These are phyloP conservation scores for Smittium culicis DNA, from an alignment of 371 early-diverging fungal species.

Conservation along the genomic window DNA sequence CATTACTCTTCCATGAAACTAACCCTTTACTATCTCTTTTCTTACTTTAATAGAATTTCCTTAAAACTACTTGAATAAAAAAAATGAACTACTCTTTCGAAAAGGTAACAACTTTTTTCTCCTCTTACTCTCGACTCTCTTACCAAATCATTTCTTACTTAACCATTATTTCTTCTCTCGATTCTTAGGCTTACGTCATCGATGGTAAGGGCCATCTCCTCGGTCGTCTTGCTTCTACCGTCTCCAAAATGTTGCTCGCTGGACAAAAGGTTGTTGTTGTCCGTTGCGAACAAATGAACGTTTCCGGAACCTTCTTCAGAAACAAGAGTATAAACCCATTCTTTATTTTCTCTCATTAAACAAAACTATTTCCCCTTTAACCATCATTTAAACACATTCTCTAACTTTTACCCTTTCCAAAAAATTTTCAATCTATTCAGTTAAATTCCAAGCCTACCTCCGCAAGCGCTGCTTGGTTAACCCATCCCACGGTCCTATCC, in stretches of 20 bases:
- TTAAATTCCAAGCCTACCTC: slow-evolving; percentile 93
- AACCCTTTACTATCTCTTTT: too few species aligned
- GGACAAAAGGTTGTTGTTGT: slow-evolving; percentile 98
- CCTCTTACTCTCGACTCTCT: too few species aligned
- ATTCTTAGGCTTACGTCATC: slow-evolving; percentile 87
- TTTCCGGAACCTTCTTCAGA: slow-evolving; percentile 96
- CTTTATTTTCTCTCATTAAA: too few species aligned
- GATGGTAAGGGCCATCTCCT: slow-evolving; percentile 99
- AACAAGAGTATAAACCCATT: slow-evolving; percentile 93
- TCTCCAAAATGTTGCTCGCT: slow-evolving; percentile 97
- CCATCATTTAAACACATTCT: background rate
- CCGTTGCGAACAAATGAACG: slow-evolving; percentile 95
- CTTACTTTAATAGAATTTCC: too few species aligned
- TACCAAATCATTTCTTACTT: background rate
- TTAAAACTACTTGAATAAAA: too few species aligned
- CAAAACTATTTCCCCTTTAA: too few species aligned
- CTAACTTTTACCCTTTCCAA: background rate
- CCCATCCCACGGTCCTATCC: slow-evolving; percentile 97
- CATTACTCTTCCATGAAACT: too few species aligned
- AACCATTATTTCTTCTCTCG: background rate
- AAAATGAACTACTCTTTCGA: background rate
- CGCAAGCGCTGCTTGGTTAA: slow-evolving; percentile 98
- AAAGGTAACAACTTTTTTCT: background rate
- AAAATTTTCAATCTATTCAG: background rate
- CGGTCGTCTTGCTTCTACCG: slow-evolving; percentile 96